These are phyloP conservation scores for Hebeloma cylindrosporum DNA, from an alignment of 768 basidiomycete species.

Conservation along the genomic window DNA sequence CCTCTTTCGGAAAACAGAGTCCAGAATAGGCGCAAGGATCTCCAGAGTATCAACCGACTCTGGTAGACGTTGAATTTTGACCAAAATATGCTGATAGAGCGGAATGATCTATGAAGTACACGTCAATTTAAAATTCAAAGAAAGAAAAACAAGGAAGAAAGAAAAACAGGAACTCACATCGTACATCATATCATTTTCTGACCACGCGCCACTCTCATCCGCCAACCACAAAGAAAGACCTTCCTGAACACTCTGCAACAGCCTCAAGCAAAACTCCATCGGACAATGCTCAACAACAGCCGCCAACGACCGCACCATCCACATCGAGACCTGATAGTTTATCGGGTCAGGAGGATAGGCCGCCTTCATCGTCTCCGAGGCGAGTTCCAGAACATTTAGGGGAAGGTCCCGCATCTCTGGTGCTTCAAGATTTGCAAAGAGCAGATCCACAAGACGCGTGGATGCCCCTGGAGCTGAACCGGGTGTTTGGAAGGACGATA, in stretches of 20 bases:
- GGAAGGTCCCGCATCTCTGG: constrained; percentile 55
- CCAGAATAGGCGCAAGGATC: constrained; percentile 50
- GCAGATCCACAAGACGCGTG: constrained; percentile 58
- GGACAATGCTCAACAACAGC: constrained; percentile 58
- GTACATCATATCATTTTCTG: constrained; percentile 52
- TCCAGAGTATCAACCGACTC: constrained; percentile 40
- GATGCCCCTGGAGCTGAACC: constrained; percentile 33
- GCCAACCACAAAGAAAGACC: constrained; percentile 62
- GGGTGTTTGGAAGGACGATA: constrained; percentile 38
- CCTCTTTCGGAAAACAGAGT: constrained; percentile 57
- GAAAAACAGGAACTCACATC: constrained; percentile 44
- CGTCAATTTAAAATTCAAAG: constrained; percentile 4
- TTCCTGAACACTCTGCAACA: constrained; percentile 53
- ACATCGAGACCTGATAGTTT: constrained; percentile 54
- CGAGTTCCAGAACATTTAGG: constrained; percentile 51
- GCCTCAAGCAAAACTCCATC: constrained; percentile 37
- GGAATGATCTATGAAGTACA: constrained; percentile 49
- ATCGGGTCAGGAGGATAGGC: constrained; percentile 66
- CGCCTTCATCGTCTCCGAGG: constrained; percentile 56
- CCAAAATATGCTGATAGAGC: constrained; percentile 59
- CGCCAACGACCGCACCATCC: constrained; percentile 61
- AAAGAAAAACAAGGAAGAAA: neutral
- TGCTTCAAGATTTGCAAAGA: constrained; percentile 55
- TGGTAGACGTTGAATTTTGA: constrained; percentile 51
- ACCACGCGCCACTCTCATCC: constrained; percentile 54